Conservation (phyloP, 2,329 filamentous ascomycete species). For the Fusarium tuaranense region DNA sequence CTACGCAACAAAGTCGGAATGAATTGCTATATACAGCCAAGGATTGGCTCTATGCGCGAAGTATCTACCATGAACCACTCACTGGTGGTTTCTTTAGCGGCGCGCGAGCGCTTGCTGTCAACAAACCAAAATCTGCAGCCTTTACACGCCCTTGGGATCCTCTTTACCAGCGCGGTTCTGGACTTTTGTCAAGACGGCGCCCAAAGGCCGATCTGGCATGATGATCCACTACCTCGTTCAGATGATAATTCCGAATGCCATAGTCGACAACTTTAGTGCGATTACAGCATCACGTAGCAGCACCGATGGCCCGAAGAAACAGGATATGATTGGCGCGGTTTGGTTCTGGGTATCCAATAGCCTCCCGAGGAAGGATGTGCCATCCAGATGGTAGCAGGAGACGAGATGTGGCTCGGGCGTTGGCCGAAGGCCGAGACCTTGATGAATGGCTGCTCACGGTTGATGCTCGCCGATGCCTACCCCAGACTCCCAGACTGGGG, state of each 20-base stretch:
- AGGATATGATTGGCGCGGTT: background rate
- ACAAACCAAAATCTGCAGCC: background rate
- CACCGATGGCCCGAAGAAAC: conserved; percentile 15
- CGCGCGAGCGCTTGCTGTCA: background rate
- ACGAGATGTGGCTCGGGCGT: conserved; percentile 34
- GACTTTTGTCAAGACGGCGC: conserved; percentile 7
- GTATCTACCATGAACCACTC: background rate
- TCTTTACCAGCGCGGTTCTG: background rate
- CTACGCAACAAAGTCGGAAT: conserved; percentile 6
- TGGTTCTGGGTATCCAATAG: conserved; percentile 5
- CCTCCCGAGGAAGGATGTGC: background rate
- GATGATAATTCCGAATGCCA: background rate
- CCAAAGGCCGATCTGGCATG: background rate
- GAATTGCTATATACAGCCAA: conserved; percentile 19
- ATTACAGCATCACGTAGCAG: background rate
- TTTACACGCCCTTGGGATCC: background rate
- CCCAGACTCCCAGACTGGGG: conserved; percentile 31
- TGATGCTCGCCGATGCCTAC: conserved; percentile 27
- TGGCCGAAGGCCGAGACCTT: conserved; percentile 37
- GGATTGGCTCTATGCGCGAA: background rate
- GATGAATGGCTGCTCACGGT: conserved; percentile 2
- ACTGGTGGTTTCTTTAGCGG: background rate
- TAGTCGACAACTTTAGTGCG: background rate
- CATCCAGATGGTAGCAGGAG: background rate
- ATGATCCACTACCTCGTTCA: background rate